These are phyloP conservation scores for Xylaria venustula DNA, from an alignment of 495 filamentous ascomycete genomes.

Conservation along the genomic window DNA sequence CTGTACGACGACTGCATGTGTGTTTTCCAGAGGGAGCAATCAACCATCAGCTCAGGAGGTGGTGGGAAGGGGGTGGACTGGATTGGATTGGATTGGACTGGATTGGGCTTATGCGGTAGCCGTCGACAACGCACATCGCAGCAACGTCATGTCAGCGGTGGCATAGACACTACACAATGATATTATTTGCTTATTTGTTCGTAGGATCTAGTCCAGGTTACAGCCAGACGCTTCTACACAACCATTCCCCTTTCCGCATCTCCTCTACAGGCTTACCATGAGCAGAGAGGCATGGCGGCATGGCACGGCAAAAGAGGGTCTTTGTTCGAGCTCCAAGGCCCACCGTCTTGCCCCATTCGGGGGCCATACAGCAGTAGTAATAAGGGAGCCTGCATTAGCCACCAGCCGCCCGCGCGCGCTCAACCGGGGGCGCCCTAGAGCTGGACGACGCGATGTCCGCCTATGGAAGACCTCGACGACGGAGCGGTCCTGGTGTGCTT, in stretches of 20 bases:
- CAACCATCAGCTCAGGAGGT: background rate
- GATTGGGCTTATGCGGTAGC: background rate
- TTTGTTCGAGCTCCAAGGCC: background rate
- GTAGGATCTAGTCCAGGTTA: background rate
- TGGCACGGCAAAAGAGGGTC: background rate
- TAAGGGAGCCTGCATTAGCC: conserved; percentile 10
- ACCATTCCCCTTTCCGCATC: background rate
- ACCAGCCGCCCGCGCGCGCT: background rate
- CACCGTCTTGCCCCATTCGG: background rate
- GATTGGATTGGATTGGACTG: too few species aligned
- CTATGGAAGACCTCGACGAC: background rate
- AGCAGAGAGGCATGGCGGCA: background rate
- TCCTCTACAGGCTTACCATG: background rate
- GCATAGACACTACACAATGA: too few species aligned
- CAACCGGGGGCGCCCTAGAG: background rate
- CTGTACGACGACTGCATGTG: background rate
- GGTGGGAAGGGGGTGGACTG: background rate
- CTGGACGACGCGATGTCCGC: background rate
- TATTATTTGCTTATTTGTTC: background rate
- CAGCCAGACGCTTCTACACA: background rate
- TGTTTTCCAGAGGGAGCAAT: background rate
- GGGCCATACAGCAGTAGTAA: background rate
- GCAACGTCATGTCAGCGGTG: background rate
- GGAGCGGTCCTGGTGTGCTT: conserved; percentile 1
- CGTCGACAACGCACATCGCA: background rate